Evolutionary conservation across 208 protist species (phyloP).

Genomic region (Borovskyia barvae): DNA sequence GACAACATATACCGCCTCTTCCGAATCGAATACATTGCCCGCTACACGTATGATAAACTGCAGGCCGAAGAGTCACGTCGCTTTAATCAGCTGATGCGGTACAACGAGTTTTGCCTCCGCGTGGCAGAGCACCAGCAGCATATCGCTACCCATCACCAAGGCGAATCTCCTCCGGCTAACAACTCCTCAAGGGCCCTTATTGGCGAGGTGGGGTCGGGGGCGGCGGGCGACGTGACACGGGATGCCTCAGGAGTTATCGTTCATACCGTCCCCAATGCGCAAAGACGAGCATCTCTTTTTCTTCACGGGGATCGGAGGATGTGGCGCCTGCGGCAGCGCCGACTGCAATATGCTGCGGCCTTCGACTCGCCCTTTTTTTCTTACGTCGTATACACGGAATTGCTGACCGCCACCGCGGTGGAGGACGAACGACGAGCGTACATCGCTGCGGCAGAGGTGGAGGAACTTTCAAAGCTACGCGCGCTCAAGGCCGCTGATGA

Average conservation of each 20-base stretch:
- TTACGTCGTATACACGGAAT: constrained; percentile 34
- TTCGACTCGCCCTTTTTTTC: constrained; percentile 50
- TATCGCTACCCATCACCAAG: not conserved
- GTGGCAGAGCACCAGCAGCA: constrained; percentile 16
- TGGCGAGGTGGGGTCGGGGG: too few relatives aligned
- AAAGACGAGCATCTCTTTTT: too few relatives aligned
- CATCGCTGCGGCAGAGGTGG: constrained; percentile 11
- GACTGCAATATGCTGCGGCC: constrained; percentile 25
- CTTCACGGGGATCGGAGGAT: constrained; percentile 7
- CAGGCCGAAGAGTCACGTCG: constrained; percentile 36
- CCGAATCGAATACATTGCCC: constrained; percentile 20
- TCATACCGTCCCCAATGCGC: too few relatives aligned
- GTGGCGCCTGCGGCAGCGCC: constrained; percentile 23
- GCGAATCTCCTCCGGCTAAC: too few relatives aligned
- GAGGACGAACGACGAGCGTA: constrained; percentile 25
- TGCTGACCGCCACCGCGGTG: constrained; percentile 14
- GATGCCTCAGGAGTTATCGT: too few relatives aligned
- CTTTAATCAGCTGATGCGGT: constrained; percentile 34
- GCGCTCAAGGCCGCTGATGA: constrained; percentile 1
- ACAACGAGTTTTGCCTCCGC: constrained; percentile 40
- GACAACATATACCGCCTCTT: constrained; percentile 13
- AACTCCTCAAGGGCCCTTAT: too few relatives aligned
- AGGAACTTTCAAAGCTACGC: constrained; percentile 1
- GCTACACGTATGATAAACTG: constrained; percentile 31
- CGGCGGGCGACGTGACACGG: too few relatives aligned